Conservation (phyloP, 2,329 filamentous ascomycete species). For the Neoscytalidium dimidiatum region DNA sequence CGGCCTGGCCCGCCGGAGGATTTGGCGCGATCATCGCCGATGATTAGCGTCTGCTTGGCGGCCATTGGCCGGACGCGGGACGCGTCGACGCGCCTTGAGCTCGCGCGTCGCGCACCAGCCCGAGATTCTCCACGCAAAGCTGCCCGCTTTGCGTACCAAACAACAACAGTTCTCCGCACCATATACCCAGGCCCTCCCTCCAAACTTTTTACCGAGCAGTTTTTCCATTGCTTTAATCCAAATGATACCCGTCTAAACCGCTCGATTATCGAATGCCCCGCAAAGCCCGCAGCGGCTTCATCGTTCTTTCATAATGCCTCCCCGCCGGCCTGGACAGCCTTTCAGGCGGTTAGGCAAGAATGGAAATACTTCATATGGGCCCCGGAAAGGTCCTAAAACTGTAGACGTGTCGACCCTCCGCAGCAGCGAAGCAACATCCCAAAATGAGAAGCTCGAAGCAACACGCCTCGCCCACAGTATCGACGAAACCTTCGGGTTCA, state of each 20-base stretch:
- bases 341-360: constrained; percentile 46
- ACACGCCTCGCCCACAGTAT: constrained; percentile 81
- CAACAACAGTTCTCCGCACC: not conserved
- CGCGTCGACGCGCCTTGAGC: constrained; percentile 15
- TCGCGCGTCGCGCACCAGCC: constrained; percentile 14
- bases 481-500: constrained; percentile 93
- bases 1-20: not conserved
- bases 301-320: constrained; percentile 40
- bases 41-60: constrained; percentile 16
- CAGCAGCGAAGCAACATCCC: constrained; percentile 80
- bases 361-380: constrained; percentile 48
- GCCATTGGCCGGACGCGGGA: constrained; percentile 13
- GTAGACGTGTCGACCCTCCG: constrained; percentile 75
- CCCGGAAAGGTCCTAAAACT: constrained; percentile 65
- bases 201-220: not conserved
- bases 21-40: not conserved
- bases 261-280: not conserved
- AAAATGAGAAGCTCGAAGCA: constrained; percentile 90
- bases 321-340: constrained; percentile 43
- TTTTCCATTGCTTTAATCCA: constrained; percentile 4
- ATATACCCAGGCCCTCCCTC: not conserved
- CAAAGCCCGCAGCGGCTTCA: constrained; percentile 4
- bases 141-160: not conserved
- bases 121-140: constrained; percentile 6
- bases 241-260: constrained; percentile 33